Percentiles rank a stretch among this genome's conserved stretches.
Conservation (phyloP, 2,329 filamentous ascomycete genomes). For the Zymoseptoria crescenta region DNA sequence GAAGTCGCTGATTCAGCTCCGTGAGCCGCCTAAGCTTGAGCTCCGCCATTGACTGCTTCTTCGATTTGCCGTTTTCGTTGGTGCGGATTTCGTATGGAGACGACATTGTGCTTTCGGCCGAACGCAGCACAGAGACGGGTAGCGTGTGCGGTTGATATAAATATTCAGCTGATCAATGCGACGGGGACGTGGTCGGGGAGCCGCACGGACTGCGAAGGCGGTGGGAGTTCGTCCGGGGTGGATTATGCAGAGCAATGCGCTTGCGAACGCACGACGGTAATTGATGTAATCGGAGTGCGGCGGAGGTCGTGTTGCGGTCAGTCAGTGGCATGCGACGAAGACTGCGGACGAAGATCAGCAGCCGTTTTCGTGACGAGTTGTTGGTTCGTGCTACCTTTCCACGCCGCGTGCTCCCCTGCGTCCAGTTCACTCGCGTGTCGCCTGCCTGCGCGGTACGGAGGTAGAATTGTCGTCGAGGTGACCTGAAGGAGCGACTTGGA, state of each 20-base stretch:
- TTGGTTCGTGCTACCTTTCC: constrained; percentile 5
- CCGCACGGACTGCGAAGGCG: not conserved
- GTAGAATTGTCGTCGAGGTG: not conserved
- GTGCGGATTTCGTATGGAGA: constrained; percentile 58
- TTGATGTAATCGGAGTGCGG: constrained; percentile 1
- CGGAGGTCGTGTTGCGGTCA: constrained; percentile 1
- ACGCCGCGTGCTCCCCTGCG: not conserved
- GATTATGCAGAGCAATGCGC: constrained; percentile 4
- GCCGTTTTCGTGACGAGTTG: constrained; percentile 2
- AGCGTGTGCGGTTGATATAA: not conserved
- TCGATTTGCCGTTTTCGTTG: constrained; percentile 66
- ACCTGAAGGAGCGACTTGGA: not conserved
- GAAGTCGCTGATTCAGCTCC: constrained; percentile 90
- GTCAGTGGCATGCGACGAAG: constrained; percentile 5
- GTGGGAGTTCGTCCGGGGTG: not conserved
- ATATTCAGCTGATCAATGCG: not conserved
- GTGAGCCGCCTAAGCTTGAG: constrained; percentile 93
- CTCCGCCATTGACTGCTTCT: constrained; percentile 99
- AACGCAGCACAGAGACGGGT: not conserved
- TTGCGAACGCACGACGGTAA: constrained; percentile 3
- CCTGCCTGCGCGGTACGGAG: not conserved
- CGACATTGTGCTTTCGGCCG: constrained; percentile 40
- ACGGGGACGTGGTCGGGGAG: not conserved
- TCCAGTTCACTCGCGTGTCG: not conserved
- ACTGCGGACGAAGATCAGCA: constrained; percentile 4